Evolutionary conservation across 208 protist species (phyloP), one percentile per base, ranked within the genome.

Genomic region (Crithidia sp.): DNA sequence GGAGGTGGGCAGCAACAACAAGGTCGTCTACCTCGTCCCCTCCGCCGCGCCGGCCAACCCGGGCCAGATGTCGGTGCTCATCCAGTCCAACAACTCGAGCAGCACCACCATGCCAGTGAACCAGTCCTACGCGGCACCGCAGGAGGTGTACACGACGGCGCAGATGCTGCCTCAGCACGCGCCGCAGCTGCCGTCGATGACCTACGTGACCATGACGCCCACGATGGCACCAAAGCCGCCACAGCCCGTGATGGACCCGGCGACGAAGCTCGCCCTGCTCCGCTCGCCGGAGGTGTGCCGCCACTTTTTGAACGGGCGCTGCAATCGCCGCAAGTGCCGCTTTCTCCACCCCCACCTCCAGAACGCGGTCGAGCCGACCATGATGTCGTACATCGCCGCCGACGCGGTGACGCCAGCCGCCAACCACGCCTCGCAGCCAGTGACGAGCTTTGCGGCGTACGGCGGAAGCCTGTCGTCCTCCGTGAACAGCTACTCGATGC

Each of bases 291-390:
- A 73, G 16, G 74, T 91, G 14, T 91, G 86, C 71, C 79, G 83
- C 5, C 86, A 91, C 76, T 88, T 76, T 62, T 44, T 91, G 14
- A 81, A 77, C n/a, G 84, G 86, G 8, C 82, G 86, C 37, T 91
- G 86, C 68, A 91, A 91, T 52, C 82, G 86, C 17, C 79, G 86
- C 53, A 91, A 91, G 67, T 91, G 86, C 50, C 86, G 86, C 64
- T 91, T 91, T 52, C 74, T 82, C 12, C 86, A 91, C 63, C 74
- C 79, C 5, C 73, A 85, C 61, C 44, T 61, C 3, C 37, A 58
- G 16, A 49, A 39, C 16, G 4, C 60, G 36, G 8, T 44, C 14
- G 58, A 49, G 53, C 57, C 53, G 28, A 39, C 61, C n/a, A 12
- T 47, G 3, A 39, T 54, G 45, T 7, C 37, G 52, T 52, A 53